Conservation (phyloP, 345 rosid genomes). For the Syzygium oleosum region DNA sequence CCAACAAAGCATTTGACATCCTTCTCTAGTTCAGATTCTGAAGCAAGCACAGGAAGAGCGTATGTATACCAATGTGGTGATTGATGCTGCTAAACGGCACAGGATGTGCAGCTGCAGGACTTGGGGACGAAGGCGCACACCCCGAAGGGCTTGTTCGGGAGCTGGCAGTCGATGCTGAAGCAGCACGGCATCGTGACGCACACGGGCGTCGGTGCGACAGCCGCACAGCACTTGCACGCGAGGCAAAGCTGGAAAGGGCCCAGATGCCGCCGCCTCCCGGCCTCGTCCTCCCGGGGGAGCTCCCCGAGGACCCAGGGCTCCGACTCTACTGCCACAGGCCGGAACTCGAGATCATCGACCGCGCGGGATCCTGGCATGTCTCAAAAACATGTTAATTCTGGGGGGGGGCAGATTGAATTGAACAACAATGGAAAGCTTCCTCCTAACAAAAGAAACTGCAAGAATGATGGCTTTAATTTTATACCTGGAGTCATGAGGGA, state of each 20-base stretch:
- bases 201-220: slow-evolving; percentile 5
- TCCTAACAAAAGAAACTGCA: background rate
- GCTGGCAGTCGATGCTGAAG: slow-evolving; percentile 57
- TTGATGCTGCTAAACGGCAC: slow-evolving; percentile 6
- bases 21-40: background rate
- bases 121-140: slow-evolving; percentile 79
- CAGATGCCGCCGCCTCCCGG: background rate
- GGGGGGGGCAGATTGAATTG: background rate
- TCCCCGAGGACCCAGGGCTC: background rate
- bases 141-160: slow-evolving; percentile 70
- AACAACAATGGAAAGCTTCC: background rate
- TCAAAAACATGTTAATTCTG: background rate
- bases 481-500: background rate
- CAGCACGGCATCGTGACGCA: slow-evolving; percentile 67
- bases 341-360: background rate
- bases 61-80: background rate
- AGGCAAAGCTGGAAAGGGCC: slow-evolving; percentile 58
- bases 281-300: background rate
- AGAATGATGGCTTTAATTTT: background rate
- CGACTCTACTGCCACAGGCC: background rate
- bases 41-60: background rate
- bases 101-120: slow-evolving; percentile 49
- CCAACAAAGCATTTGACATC: too few species aligned
- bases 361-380: background rate
- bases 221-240: slow-evolving; percentile 56